phyloP scores from a whole-genome alignment of 2,329 filamentous ascomycete species.

The Colletotrichum musae region DNA sequence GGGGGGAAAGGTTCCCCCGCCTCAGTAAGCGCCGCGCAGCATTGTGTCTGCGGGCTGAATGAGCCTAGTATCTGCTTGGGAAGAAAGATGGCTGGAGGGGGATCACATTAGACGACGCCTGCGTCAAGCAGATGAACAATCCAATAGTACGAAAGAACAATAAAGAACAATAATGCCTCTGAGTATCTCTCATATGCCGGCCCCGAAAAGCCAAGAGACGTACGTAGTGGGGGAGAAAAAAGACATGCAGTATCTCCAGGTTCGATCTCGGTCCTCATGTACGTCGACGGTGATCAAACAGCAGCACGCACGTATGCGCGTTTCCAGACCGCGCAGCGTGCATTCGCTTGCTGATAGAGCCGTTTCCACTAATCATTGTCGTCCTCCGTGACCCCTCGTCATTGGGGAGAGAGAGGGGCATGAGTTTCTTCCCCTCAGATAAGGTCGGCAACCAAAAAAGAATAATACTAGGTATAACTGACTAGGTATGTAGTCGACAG shows the following conservation, averaged over 20 bases:
- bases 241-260: constrained; percentile 5
- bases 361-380: not conserved
- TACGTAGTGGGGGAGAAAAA: not conserved
- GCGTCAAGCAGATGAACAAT: no score
- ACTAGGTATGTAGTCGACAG: not conserved
- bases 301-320: not conserved
- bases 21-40: constrained; percentile 27
- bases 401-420: constrained; percentile 16
- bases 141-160: not conserved
- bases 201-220: not conserved
- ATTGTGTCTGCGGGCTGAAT: not conserved
- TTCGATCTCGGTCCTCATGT: constrained; percentile 24
- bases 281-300: constrained; percentile 28
- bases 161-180: not conserved
- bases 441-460: not conserved
- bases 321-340: not conserved
- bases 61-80: no score
- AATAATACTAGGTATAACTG: no score
- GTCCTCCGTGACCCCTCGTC: constrained; percentile 14
- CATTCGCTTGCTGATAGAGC: not conserved
- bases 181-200: not conserved
- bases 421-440: constrained; percentile 8
- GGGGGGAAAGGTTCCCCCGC: no score
- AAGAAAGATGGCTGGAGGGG: no score
- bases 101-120: not conserved